Evolutionary conservation across 148 eudicot species (phyloP).

Genomic region (Vaccinium myrtillus): DNA sequence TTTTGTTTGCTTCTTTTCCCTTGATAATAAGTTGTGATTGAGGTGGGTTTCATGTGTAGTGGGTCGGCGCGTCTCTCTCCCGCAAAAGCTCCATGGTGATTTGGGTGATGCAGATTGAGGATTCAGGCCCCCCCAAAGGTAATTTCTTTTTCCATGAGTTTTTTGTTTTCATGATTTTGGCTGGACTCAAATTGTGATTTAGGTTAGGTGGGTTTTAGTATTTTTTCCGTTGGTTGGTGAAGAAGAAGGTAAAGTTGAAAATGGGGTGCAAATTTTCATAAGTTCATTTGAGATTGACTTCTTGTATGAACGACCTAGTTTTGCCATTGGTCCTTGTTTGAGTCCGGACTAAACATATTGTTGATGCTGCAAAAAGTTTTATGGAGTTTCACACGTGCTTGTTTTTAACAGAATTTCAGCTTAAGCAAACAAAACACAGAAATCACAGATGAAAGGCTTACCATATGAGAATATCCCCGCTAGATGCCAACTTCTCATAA

Average conservation of each 20-base stretch:
- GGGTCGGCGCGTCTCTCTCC: no score
- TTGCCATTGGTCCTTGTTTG: no score
- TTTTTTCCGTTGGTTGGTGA: no score
- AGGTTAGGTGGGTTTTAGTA: neutral
- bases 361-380: constrained; percentile 52
- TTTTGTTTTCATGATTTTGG: no score
- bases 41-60: neutral
- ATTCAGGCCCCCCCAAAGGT: neutral
- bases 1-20: no score
- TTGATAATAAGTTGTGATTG: neutral
- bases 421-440: neutral
- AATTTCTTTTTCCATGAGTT: no score
- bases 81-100: neutral
- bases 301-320: no score
- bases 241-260: no score
- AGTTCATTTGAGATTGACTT: no score
- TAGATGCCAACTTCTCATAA: constrained; percentile 45
- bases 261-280: no score
- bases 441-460: constrained; percentile 24
- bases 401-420: neutral
- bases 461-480: constrained; percentile 71
- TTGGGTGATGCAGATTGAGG: neutral
- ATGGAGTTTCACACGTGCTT: neutral
- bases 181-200: neutral
- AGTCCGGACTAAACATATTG: constrained; percentile 37